Evolutionary conservation across 2,329 filamentous ascomycete genomes (phyloP), one percentile per base, ranked within the genome.

Genomic region (Colletotrichum higginsianum): DNA sequence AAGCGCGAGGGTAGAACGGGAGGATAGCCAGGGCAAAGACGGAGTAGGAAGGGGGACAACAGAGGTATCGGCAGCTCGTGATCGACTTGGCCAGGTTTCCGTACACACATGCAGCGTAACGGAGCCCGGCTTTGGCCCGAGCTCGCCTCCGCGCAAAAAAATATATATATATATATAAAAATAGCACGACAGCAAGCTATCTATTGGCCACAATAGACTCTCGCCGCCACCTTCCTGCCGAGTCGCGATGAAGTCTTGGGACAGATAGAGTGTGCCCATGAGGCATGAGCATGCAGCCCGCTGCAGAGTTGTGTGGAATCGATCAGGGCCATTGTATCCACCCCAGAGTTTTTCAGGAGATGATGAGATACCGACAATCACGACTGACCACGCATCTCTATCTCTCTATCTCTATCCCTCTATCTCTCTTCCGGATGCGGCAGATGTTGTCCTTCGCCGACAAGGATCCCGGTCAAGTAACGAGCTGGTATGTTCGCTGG

Each of bases 61-160:
- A 35, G 9, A 35, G 30, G 55, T 23, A 3, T 16, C 38, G 21
- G n/a, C 42, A 61, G 42, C 44, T 47, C 15, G 26, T 50, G 16
- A n/a, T 49, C 30, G 5, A 49, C 18, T 49, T n/a, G 5, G 38
- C 18, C 23, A 38, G 12, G 57, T 46, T 30, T 49, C 30, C 44
- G 38, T 38, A 16, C 9, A 40, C 26, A 18, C 8, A 23, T 38
- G 46, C 30, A 38, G 46, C 58, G 15, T 61, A 47, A 61, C 46
- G 58, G 46, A 23, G n/a, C 4, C 30, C 21, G 30, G 44, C 44
- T 49, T 44, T 61, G 44, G 18, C 13, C 58, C 58, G 58, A 61
- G 40, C n/a, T 50, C 58, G 58, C 46, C 58, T 61, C 46, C 46
- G 26, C 21, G 38, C 23, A 35, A 38, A 1, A 16, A 30, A 13